Base-by-base conservation (phyloP, 1,139 yeast species). In the Citeromyces hawaiiensis region DNA sequence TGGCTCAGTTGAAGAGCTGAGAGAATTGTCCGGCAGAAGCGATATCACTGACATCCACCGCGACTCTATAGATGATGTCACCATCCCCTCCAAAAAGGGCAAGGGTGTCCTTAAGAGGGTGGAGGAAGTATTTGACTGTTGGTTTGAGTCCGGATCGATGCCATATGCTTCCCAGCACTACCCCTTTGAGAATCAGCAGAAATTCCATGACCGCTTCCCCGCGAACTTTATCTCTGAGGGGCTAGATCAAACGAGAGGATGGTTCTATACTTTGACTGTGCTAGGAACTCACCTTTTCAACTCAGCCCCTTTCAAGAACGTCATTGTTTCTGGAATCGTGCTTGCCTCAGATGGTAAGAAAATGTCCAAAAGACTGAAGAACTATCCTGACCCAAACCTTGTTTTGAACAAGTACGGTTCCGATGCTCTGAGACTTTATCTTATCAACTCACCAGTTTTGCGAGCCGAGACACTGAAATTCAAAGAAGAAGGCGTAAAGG, bases 121-220 rank as follows among this genome's bases (percentile, higher is more conserved):
- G 46, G 97, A 91, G 59, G 98, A 91, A 64, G 99, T 93, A 40
- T 93, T 93, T 56, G 98, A 93, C 65, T 93, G 99, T 70, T 93
- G 99, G 99, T 93, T 91, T 56, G 98, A 93, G 68, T 86, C 96
- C 27, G 99, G 99, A 50, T 80, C 96, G 40, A 93, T 93, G 99
- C 98, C 99, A 46, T 93, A 83, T 52, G 97, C 97, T 41, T 82
- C 95, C 37, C 82, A 82, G 58, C 98, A 93, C 61, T 93, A 88
- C 57, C 99, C 99, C 50, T 91, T 91, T 60, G 97, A 88, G 64
- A 74, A 75, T 56, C 64, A 75, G 55, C 86, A 82, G 15, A 61
- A 61, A 42, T 88, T 91, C 64, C 55, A 68, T 40, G 59, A 72
- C 43, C 73, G 83, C 39, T 91, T 83, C 77, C 98, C 98, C 40